phyloP scores from a whole-genome alignment of 192 early-diverging fungal genomes.

The Allomyces macrogynus region DNA sequence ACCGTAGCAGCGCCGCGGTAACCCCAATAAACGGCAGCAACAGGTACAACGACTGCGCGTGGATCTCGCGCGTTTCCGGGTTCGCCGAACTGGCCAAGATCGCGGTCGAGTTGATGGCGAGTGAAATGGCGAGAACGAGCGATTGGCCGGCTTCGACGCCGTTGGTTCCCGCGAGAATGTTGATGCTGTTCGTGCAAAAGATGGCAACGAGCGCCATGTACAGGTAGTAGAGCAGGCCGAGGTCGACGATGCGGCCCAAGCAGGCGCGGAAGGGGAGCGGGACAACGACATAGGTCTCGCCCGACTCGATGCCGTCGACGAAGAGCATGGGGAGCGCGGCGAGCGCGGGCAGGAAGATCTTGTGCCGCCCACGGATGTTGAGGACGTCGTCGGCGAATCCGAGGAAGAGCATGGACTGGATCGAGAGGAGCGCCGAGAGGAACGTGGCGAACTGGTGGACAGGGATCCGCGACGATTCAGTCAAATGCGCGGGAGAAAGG shows the following conservation, averaged over 20 bases:
- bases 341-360: slow-evolving; percentile 78
- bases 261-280: slow-evolving; percentile 70
- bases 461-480: neutral
- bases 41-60: slow-evolving; percentile 75
- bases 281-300: slow-evolving; percentile 66
- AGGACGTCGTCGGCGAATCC: slow-evolving; percentile 98
- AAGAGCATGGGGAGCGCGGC: slow-evolving; percentile 83
- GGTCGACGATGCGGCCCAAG: neutral
- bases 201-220: slow-evolving; percentile 74
- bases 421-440: slow-evolving; percentile 66
- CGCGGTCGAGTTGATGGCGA: slow-evolving; percentile 53
- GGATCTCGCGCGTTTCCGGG: slow-evolving; percentile 17
- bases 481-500: neutral
- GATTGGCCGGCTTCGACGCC: slow-evolving; percentile 90
- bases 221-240: slow-evolving; percentile 73
- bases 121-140: slow-evolving; percentile 71
- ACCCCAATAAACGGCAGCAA: slow-evolving; percentile 25
- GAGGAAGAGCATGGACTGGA: slow-evolving; percentile 91
- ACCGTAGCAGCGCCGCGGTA: slow-evolving; percentile 51
- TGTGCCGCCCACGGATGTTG: slow-evolving; percentile 87
- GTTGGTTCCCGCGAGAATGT: slow-evolving; percentile 95
- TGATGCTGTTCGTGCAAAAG: slow-evolving; percentile 96
- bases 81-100: neutral
- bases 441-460: slow-evolving; percentile 13
- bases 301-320: slow-evolving; percentile 79